Conservation (phyloP, 2,329 filamentous ascomycete genomes). For the Aspergillus carbonarius region DNA sequence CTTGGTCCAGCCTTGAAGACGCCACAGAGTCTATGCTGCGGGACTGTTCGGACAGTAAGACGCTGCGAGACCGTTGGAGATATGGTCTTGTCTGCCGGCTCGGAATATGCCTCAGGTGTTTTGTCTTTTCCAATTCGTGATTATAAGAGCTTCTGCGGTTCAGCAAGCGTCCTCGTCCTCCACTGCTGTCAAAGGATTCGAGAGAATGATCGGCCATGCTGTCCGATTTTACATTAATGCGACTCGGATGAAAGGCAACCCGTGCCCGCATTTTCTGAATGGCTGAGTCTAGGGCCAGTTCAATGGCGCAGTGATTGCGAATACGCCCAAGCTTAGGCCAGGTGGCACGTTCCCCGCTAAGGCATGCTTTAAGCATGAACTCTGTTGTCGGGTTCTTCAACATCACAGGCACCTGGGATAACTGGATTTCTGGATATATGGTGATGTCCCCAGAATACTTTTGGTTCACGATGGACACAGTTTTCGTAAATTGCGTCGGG, state of each 20-base stretch:
- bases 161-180: constrained; percentile 20
- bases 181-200: constrained; percentile 25
- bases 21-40: constrained; percentile 7
- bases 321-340: constrained; percentile 89
- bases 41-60: constrained; percentile 17
- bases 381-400: constrained; percentile 80
- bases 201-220: constrained; percentile 15
- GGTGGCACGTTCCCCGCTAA: constrained; percentile 79
- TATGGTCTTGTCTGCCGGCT: constrained; percentile 9
- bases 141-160: constrained; percentile 34
- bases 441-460: constrained; percentile 95
- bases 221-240: constrained; percentile 22
- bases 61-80: constrained; percentile 21
- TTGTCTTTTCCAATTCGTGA: constrained; percentile 28
- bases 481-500: constrained; percentile 74
- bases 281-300: constrained; percentile 65
- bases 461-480: constrained; percentile 78
- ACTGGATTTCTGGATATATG: constrained; percentile 77
- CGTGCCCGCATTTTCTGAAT: constrained; percentile 42
- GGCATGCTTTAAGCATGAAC: constrained; percentile 78
- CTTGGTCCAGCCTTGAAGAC: neutral
- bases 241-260: constrained; percentile 35
- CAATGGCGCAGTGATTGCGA: constrained; percentile 82
- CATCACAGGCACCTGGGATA: constrained; percentile 71
- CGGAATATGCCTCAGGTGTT: constrained; percentile 5